phyloP scores from a whole-genome alignment of 2,329 filamentous ascomycete species.

The Penicillium sp. region DNA sequence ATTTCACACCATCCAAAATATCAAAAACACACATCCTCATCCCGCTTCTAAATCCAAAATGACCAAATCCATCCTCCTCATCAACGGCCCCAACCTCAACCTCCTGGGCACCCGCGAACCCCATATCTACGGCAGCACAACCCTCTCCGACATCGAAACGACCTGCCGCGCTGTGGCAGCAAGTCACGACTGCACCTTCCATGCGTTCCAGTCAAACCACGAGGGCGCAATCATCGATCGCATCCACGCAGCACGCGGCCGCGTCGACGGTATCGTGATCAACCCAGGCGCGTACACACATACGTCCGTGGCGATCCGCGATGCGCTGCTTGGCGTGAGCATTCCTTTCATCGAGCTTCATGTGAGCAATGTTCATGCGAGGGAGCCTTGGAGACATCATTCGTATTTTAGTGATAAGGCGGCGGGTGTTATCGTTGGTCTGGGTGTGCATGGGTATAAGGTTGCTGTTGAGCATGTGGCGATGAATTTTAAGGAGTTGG shows the following conservation, averaged over 20 bases:
- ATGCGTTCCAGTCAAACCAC: constrained; percentile 69
- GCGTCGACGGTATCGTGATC: constrained; percentile 60
- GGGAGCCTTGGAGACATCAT: constrained; percentile 63
- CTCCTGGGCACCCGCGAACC: constrained; percentile 71
- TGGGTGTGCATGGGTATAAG: constrained; percentile 59
- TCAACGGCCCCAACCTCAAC: constrained; percentile 81
- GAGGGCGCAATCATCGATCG: constrained; percentile 70
- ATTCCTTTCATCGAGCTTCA: constrained; percentile 77
- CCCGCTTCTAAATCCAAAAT: constrained; percentile 17
- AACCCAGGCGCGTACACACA: constrained; percentile 73
- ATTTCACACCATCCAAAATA: neutral
- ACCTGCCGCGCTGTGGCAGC: constrained; percentile 49
- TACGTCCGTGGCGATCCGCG: constrained; percentile 69
- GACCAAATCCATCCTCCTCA: constrained; percentile 56
- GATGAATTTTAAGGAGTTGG: constrained; percentile 34
- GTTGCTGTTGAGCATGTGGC: constrained; percentile 54
- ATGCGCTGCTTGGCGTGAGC: constrained; percentile 62
- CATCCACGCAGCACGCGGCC: constrained; percentile 61
- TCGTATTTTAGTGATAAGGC: constrained; percentile 74
- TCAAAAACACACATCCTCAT: neutral
- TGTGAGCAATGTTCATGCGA: constrained; percentile 66
- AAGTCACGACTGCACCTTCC: constrained; percentile 48
- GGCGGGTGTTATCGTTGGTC: constrained; percentile 64
- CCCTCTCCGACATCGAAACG: constrained; percentile 57
- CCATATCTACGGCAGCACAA: constrained; percentile 65